A percentile compares a stretch with the other conserved stretches of the same genome.
phyloP scores from a whole-genome alignment of 202 grass and related monocot genomes.

The Hordeum pubiflorum region DNA sequence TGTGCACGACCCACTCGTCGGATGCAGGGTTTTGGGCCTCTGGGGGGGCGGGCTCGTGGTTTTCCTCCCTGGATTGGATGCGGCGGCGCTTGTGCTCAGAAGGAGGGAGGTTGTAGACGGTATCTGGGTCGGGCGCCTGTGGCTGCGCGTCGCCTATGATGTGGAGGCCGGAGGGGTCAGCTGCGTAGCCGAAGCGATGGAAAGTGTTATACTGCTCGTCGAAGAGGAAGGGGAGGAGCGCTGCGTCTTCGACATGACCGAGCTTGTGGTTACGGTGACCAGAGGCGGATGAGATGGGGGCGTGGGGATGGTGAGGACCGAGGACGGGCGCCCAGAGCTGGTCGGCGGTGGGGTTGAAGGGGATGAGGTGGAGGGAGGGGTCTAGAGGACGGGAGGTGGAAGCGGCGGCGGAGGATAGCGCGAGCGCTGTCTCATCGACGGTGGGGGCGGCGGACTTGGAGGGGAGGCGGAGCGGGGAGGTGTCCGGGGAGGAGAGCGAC shows the following conservation, averaged over 20 bases:
- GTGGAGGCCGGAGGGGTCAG: slow-evolving; percentile 77
- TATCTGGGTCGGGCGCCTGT: slow-evolving; percentile 42
- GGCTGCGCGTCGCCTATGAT: slow-evolving; percentile 53
- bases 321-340: slow-evolving; percentile 88
- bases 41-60: slow-evolving; percentile 7
- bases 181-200: slow-evolving; percentile 80
- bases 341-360: slow-evolving; percentile 92
- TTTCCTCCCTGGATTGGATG: slow-evolving; percentile 36
- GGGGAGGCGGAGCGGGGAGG: slow-evolving; percentile 51
- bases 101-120: slow-evolving; percentile 82
- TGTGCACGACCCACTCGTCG: slow-evolving; percentile 83
- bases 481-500: slow-evolving; percentile 48
- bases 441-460: slow-evolving; percentile 73
- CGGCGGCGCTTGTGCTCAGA: slow-evolving; percentile 90
- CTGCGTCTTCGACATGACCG: slow-evolving; percentile 83
- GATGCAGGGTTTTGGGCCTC: slow-evolving; percentile 68
- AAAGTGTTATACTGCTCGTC: slow-evolving; percentile 99
- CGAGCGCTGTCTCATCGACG: slow-evolving; percentile 80
- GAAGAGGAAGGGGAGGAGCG: slow-evolving; percentile 87
- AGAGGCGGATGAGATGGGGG: slow-evolving; percentile 54
- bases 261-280: slow-evolving; percentile 97
- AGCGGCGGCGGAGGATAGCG: slow-evolving; percentile 40
- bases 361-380: slow-evolving; percentile 62
- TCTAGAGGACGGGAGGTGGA: slow-evolving; percentile 66
- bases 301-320: slow-evolving; percentile 70